Percentiles rank a stretch among this genome's conserved stretches.
These are phyloP conservation scores for Ophiostoma tasmaniense DNA, from an alignment of 2,329 filamentous ascomycete species.

Conservation along the genomic window DNA sequence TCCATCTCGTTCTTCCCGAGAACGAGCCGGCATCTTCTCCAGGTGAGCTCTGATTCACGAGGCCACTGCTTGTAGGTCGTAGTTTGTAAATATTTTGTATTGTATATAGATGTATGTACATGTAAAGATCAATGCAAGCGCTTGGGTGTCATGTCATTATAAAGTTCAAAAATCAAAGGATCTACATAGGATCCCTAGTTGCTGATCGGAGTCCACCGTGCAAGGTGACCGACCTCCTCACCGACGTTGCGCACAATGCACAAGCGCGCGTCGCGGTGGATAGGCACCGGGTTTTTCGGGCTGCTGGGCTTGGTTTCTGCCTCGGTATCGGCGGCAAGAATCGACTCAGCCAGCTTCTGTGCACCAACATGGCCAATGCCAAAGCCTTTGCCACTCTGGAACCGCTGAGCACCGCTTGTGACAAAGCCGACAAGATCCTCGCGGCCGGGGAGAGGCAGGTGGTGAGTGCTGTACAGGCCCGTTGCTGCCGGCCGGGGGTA, in stretches of 20 bases:
- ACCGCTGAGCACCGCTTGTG: conserved; percentile 74
- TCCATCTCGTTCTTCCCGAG: conserved; percentile 26
- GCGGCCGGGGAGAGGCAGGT: conserved; percentile 62
- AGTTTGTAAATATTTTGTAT: not conserved
- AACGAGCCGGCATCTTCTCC: not conserved
- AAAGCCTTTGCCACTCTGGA: conserved; percentile 65
- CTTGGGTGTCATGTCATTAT: not conserved
- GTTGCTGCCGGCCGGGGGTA: conserved; percentile 32
- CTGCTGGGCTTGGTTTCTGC: conserved; percentile 10
- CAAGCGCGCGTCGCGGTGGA: conserved; percentile 37
- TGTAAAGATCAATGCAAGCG: not conserved
- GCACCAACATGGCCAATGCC: conserved; percentile 59
- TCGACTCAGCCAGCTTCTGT: conserved; percentile 43
- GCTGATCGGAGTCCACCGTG: conserved; percentile 26
- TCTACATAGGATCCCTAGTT: not conserved
- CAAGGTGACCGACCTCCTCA: conserved; percentile 69
- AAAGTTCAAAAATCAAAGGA: not conserved
- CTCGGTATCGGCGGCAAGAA: conserved; percentile 20
- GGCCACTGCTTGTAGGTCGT: not conserved
- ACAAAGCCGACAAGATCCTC: conserved; percentile 82
- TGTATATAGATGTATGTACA: not conserved
- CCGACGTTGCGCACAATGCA: conserved; percentile 81
- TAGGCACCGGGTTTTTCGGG: conserved; percentile 16
- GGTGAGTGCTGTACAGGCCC: conserved; percentile 35
- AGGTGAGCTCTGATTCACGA: conserved; percentile 5